A percentile compares a stretch with the other conserved stretches of the same genome.
phyloP scores from a whole-genome alignment of 164 flowering plant genomes.

The Annona cherimola region DNA sequence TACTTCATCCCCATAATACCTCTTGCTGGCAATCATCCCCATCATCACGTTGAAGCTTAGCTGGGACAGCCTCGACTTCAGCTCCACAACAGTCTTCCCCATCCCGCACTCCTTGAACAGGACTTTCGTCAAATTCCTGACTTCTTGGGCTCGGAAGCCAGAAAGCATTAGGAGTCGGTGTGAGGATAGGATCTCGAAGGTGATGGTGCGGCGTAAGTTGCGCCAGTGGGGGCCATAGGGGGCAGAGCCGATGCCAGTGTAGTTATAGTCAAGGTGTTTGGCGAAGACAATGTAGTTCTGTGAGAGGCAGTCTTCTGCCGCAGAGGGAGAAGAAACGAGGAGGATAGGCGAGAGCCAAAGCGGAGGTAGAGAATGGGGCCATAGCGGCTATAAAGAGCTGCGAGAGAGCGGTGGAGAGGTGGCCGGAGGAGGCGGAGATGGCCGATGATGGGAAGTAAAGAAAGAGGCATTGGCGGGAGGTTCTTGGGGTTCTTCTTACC shows the following conservation, averaged over 20 bases:
- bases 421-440: conserved; percentile 28
- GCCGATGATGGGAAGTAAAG: conserved; percentile 32
- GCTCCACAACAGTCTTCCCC: background rate
- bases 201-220: conserved; percentile 31
- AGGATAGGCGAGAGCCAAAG: conserved; percentile 20
- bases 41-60: conserved; percentile 30
- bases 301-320: conserved; percentile 21
- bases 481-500: background rate
- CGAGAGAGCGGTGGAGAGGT: conserved; percentile 23
- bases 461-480: background rate
- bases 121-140: conserved; percentile 6
- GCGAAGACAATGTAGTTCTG: conserved; percentile 24
- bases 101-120: background rate
- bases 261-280: conserved; percentile 18
- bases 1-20: conserved; percentile 24
- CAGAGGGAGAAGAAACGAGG: conserved; percentile 17
- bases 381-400: conserved; percentile 11
- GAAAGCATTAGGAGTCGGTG: conserved; percentile 16
- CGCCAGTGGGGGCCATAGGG: conserved; percentile 38
- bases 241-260: conserved; percentile 16
- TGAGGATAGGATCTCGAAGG: conserved; percentile 29
- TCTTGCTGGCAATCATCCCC: conserved; percentile 43
- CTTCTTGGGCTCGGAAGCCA: conserved; percentile 21
- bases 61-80: conserved; percentile 25
- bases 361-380: conserved; percentile 27